A percentile compares a stretch with the other conserved stretches of the same genome.
phyloP scores from a whole-genome alignment of 2,329 filamentous ascomycete genomes.

The Fusarium sp. region DNA sequence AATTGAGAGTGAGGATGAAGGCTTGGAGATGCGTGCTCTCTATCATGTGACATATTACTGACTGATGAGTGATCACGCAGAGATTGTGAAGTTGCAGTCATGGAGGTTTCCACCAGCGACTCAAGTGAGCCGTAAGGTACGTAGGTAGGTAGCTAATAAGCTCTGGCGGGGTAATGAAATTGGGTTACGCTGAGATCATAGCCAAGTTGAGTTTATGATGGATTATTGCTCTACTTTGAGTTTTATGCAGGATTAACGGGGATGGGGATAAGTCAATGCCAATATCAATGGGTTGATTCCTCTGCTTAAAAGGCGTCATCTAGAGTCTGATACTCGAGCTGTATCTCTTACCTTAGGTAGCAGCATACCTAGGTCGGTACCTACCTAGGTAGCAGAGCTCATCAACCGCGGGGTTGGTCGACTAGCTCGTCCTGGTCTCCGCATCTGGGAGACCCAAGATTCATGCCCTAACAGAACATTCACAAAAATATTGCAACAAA shows the following conservation, averaged over 20 bases:
- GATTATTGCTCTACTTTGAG: conserved; percentile 9
- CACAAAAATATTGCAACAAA: conserved; percentile 40
- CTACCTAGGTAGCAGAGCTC: conserved; percentile 1
- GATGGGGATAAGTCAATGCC: background rate
- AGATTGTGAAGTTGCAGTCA: conserved; percentile 17
- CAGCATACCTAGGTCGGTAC: too few relatives aligned
- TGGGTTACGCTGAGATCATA: conserved; percentile 5
- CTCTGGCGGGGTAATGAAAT: conserved; percentile 37
- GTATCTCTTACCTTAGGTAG: background rate
- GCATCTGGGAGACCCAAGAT: conserved; percentile 5
- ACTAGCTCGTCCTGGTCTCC: conserved; percentile 12
- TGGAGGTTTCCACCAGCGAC: conserved; percentile 14
- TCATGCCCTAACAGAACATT: conserved; percentile 41
- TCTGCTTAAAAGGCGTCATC: too few relatives aligned
- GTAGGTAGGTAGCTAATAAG: conserved; percentile 18
- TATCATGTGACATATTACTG: background rate
- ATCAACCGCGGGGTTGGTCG: conserved; percentile 22
- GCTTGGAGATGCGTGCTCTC: background rate
- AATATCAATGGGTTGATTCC: background rate
- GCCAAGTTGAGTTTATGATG: background rate
- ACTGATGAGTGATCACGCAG: conserved; percentile 3
- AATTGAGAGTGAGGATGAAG: background rate
- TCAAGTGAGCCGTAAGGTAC: conserved; percentile 7
- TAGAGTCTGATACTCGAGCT: background rate
- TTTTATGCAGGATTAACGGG: background rate